Evolutionary conservation across 108 stramenopile species (phyloP).

Genomic region (Schizochytrium sp.): DNA sequence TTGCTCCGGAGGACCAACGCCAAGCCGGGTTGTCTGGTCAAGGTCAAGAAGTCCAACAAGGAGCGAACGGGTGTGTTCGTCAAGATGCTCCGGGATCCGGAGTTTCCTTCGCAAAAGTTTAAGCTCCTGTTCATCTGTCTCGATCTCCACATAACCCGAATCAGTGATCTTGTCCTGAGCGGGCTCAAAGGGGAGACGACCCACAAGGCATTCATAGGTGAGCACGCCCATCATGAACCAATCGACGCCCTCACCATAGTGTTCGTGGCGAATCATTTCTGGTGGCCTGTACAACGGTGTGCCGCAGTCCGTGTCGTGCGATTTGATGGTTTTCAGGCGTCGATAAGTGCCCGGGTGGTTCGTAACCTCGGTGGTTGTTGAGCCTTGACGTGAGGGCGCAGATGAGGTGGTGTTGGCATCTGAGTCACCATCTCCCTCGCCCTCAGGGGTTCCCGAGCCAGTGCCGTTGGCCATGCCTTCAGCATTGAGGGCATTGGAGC

Average conservation of each 20-base stretch:
- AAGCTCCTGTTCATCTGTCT: slow-evolving; percentile 56
- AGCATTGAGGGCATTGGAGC: neutral
- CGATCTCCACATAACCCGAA: slow-evolving; percentile 28
- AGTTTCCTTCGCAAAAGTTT: neutral
- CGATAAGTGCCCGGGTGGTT: slow-evolving; percentile 46
- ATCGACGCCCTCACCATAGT: slow-evolving; percentile 96
- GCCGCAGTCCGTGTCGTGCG: slow-evolving; percentile 68
- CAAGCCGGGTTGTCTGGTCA: slow-evolving; percentile 13
- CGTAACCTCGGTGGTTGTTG: neutral
- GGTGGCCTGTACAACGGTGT: slow-evolving; percentile 80
- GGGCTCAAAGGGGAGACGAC: slow-evolving; percentile 87
- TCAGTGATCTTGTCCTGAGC: slow-evolving; percentile 50
- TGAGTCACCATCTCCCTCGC: neutral
- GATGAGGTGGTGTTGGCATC: slow-evolving; percentile 19
- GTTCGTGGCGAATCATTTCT: slow-evolving; percentile 92
- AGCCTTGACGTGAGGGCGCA: slow-evolving; percentile 19
- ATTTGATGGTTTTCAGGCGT: slow-evolving; percentile 59
- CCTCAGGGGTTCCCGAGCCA: neutral
- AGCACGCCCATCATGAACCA: slow-evolving; percentile 95
- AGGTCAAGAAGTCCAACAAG: slow-evolving; percentile 31
- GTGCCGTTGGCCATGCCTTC: neutral
- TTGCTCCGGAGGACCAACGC: slow-evolving; percentile 27
- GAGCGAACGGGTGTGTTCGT: slow-evolving; percentile 2
- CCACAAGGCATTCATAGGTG: slow-evolving; percentile 94
- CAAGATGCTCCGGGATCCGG: slow-evolving; percentile 17